Evolutionary conservation across 2,329 filamentous ascomycete genomes (phyloP).

Genomic region (Neopestalotiopsis sp.): DNA sequence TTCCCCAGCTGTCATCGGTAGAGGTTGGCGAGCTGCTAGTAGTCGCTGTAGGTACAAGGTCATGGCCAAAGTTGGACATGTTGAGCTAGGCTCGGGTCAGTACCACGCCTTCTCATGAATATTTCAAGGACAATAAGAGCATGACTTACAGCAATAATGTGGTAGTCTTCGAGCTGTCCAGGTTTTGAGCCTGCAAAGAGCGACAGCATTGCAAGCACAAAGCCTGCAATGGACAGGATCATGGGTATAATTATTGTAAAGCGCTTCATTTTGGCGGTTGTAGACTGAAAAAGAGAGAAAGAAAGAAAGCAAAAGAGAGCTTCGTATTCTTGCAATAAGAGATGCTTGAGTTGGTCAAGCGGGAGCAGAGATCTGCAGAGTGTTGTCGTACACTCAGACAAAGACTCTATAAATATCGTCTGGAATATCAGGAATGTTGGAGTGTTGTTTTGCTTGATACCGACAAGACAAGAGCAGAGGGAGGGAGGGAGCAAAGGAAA

Average conservation of each 20-base stretch:
- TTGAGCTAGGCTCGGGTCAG: constrained; percentile 39
- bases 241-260: constrained; percentile 34
- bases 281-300: background rate
- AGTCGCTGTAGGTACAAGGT: constrained; percentile 37
- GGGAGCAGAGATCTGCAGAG: background rate
- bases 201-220: constrained; percentile 41
- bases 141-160: constrained; percentile 41
- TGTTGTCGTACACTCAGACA: background rate
- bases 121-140: background rate
- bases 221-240: constrained; percentile 39
- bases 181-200: constrained; percentile 44
- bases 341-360: background rate
- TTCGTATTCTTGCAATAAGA: too few relatives aligned
- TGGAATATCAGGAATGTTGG: background rate
- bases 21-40: constrained; percentile 27
- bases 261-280: constrained; percentile 14
- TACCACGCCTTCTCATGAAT: background rate
- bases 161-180: constrained; percentile 42
- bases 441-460: background rate
- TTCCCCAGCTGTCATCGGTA: constrained; percentile 28
- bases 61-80: constrained; percentile 45
- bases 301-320: too few relatives aligned
- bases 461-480: background rate
- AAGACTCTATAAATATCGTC: background rate
- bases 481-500: background rate